These are phyloP conservation scores for Endocarpon pusillum DNA, from an alignment of 495 filamentous ascomycete species.

Conservation along the genomic window DNA sequence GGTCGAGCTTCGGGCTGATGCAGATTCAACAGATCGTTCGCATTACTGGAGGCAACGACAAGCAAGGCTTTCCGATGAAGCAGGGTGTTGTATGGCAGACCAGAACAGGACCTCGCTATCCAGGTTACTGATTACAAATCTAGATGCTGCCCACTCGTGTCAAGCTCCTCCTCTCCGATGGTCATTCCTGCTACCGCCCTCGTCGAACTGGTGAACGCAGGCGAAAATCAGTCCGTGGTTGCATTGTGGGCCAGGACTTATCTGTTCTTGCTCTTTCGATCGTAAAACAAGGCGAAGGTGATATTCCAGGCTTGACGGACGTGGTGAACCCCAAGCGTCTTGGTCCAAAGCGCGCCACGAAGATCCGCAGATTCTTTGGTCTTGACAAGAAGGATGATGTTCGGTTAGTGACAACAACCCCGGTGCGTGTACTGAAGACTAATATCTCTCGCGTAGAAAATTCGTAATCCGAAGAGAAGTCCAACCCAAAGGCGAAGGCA, in stretches of 20 bases:
- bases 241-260: slow-evolving; percentile 91
- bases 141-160: slow-evolving; percentile 90
- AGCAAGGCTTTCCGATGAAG: slow-evolving; percentile 99
- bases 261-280: slow-evolving; percentile 82
- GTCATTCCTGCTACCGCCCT: slow-evolving; percentile 94
- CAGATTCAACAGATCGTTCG: slow-evolving; percentile 27
- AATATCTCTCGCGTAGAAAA: slow-evolving; percentile 57
- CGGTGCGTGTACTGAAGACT: slow-evolving; percentile 15
- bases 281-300: slow-evolving; percentile 90
- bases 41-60: slow-evolving; percentile 99
- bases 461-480: slow-evolving; percentile 99
- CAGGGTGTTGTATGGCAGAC: slow-evolving; percentile 61
- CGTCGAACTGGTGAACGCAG: slow-evolving; percentile 96
- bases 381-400: slow-evolving; percentile 99
- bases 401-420: slow-evolving; percentile 38
- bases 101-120: slow-evolving; percentile 2
- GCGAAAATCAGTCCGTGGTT: slow-evolving; percentile 94
- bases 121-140: not conserved
- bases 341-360: slow-evolving; percentile 96
- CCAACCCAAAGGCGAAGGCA: slow-evolving; percentile 84
- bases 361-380: slow-evolving; percentile 97
- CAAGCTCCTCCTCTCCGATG: slow-evolving; percentile 77
- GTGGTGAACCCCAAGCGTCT: slow-evolving; percentile 93
- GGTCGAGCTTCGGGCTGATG: slow-evolving; percentile 1
- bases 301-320: slow-evolving; percentile 92